A percentile compares a stretch with the other conserved stretches of the same genome.
These are phyloP conservation scores for Copromyces sp. DNA, from an alignment of 495 filamentous ascomycete genomes.

Conservation along the genomic window DNA sequence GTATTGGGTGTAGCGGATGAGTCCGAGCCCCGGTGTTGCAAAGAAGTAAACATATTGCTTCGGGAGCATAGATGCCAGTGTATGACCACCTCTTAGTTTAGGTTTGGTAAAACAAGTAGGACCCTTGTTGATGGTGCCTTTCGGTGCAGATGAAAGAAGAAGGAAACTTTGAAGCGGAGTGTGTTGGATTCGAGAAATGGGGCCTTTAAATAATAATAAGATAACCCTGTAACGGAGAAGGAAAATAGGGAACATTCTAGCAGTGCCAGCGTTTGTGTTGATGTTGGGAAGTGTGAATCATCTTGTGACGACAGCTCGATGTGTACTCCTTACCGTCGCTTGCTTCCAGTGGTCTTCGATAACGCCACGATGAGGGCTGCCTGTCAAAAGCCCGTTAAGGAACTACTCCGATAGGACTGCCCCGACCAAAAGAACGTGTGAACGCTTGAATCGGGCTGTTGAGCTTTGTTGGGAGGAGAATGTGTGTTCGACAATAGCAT, in stretches of 20 bases:
- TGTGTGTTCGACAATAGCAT: too few relatives aligned
- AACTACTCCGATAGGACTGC: too few relatives aligned
- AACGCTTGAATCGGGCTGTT: too few relatives aligned
- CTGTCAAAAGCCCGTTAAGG: not conserved
- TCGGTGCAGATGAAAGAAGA: not conserved
- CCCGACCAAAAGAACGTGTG: too few relatives aligned
- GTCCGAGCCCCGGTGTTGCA: not conserved
- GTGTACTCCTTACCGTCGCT: not conserved
- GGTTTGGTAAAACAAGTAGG: not conserved
- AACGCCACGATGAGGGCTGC: not conserved
- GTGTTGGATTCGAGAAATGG: not conserved
- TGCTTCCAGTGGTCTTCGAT: not conserved
- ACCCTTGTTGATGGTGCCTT: not conserved
- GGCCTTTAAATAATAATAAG: not conserved
- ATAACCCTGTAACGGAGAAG: not conserved
- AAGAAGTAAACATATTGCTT: not conserved
- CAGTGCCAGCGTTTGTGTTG: not conserved
- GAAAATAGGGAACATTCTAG: not conserved
- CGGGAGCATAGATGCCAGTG: not conserved
- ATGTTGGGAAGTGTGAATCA: not conserved
- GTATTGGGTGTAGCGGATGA: not conserved
- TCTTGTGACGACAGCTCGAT: not conserved
- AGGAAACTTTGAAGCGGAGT: not conserved
- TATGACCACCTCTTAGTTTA: not conserved
- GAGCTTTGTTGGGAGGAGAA: too few relatives aligned